Conservation (phyloP, 2,329 filamentous ascomycete species). For the Diplocarpon mali region DNA sequence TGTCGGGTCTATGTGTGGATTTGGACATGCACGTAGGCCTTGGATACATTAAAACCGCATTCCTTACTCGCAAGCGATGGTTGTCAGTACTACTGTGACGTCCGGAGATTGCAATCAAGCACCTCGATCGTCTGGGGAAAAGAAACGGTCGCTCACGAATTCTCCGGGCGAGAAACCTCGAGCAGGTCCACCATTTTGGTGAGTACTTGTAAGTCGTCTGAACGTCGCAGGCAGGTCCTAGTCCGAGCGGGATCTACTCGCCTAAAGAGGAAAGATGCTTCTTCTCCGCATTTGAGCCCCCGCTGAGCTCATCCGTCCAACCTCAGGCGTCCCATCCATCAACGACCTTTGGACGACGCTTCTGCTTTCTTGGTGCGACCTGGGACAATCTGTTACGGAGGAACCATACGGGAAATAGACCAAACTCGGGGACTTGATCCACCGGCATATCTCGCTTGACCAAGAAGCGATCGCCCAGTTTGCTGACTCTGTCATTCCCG, state of each 20-base stretch:
- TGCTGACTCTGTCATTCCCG: constrained; percentile 16
- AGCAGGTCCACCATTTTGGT: background rate
- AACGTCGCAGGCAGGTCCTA: too few relatives aligned
- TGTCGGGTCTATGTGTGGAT: too few relatives aligned
- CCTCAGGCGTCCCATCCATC: background rate
- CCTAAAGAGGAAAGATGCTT: constrained; percentile 17
- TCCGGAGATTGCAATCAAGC: too few relatives aligned
- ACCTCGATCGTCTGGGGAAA: too few relatives aligned
- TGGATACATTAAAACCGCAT: too few relatives aligned
- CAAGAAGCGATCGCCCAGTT: constrained; percentile 2
- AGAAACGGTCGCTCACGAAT: too few relatives aligned
- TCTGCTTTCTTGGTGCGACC: constrained; percentile 5
- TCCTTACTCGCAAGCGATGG: too few relatives aligned
- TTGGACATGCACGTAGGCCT: too few relatives aligned
- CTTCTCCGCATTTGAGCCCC: constrained; percentile 13
- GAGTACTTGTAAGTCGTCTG: background rate
- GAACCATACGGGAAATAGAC: constrained; percentile 1
- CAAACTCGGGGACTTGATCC: constrained; percentile 5
- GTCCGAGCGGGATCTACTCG: too few relatives aligned
- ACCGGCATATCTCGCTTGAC: background rate
- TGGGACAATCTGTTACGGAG: constrained; percentile 10
- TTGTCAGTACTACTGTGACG: too few relatives aligned
- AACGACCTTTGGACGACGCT: background rate
- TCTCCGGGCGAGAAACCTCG: too few relatives aligned
- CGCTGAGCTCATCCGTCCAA: background rate